phyloP scores from a whole-genome alignment of 352 stramenopile genomes.

The Blastocystis sp. region DNA sequence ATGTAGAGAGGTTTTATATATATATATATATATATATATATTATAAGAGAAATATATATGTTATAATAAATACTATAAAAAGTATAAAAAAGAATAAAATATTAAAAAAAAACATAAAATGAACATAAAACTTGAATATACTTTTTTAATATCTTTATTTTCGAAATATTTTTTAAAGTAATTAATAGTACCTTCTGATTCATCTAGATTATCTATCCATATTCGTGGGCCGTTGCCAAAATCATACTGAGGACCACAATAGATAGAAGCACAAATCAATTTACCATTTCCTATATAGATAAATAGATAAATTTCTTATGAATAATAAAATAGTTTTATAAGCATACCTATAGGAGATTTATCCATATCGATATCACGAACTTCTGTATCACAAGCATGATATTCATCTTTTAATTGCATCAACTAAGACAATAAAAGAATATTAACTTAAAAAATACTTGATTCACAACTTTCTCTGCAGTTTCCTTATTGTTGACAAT shows the following conservation, averaged over 20 bases:
- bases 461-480: slow-evolving; percentile 9
- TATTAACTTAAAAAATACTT: background rate
- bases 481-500: slow-evolving; percentile 31
- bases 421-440: background rate
- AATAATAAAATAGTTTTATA: too few relatives aligned
- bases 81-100: background rate
- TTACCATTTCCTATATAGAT: slow-evolving; percentile 69
- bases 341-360: slow-evolving; percentile 33
- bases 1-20: too few relatives aligned
- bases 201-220: slow-evolving; percentile 67
- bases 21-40: too few relatives aligned
- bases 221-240: slow-evolving; percentile 73
- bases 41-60: too few relatives aligned
- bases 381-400: slow-evolving; percentile 30
- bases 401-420: slow-evolving; percentile 26
- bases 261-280: slow-evolving; percentile 87
- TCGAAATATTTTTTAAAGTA: slow-evolving; percentile 75
- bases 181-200: slow-evolving; percentile 57
- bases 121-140: background rate
- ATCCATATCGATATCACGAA: slow-evolving; percentile 26
- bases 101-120: background rate
- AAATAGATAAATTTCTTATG: background rate
- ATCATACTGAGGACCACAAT: slow-evolving; percentile 77
- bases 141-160: slow-evolving; percentile 50
- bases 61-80: too few relatives aligned